Evolutionary conservation across 1,139 yeast genomes (phyloP).

Genomic region (Suhomyces taliae): DNA sequence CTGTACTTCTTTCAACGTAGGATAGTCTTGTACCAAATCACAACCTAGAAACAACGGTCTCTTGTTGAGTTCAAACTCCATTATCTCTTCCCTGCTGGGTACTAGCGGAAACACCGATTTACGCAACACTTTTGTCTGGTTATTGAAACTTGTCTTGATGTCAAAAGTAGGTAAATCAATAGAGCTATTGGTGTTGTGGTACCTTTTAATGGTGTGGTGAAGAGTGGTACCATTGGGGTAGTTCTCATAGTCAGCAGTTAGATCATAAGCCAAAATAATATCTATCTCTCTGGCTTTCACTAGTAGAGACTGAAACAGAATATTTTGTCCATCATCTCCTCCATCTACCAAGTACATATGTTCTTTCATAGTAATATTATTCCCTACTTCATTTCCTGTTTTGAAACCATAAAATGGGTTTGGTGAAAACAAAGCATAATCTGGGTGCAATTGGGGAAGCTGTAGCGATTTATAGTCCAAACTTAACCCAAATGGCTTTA

Average conservation of each 20-base stretch:
- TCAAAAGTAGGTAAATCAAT: constrained; percentile 21
- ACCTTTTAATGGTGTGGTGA: constrained; percentile 21
- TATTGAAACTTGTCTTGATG: constrained; percentile 6
- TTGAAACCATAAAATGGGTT: constrained; percentile 63
- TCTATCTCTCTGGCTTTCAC: constrained; percentile 31
- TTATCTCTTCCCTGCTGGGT: constrained; percentile 34
- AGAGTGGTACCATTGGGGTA: constrained; percentile 42
- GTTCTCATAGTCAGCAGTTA: constrained; percentile 38
- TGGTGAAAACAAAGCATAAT: constrained; percentile 71
- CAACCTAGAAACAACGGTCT: constrained; percentile 61
- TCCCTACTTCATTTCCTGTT: constrained; percentile 1
- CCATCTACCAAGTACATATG: constrained; percentile 43
- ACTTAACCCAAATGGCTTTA: constrained; percentile 50
- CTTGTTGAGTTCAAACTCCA: constrained; percentile 26
- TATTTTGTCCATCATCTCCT: constrained; percentile 47
- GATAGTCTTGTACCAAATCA: constrained; percentile 35
- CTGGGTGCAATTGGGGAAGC: constrained; percentile 46
- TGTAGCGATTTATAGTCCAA: constrained; percentile 18
- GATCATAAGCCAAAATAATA: constrained; percentile 37
- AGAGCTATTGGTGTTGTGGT: constrained; percentile 17
- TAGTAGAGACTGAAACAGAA: constrained; percentile 42
- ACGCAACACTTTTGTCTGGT: background rate
- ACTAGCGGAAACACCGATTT: constrained; percentile 37
- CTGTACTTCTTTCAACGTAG: constrained; percentile 4
- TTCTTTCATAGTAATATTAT: constrained; percentile 14